Base-by-base conservation (phyloP, 2,329 filamentous ascomycete species). In the Didymella pomorum region DNA sequence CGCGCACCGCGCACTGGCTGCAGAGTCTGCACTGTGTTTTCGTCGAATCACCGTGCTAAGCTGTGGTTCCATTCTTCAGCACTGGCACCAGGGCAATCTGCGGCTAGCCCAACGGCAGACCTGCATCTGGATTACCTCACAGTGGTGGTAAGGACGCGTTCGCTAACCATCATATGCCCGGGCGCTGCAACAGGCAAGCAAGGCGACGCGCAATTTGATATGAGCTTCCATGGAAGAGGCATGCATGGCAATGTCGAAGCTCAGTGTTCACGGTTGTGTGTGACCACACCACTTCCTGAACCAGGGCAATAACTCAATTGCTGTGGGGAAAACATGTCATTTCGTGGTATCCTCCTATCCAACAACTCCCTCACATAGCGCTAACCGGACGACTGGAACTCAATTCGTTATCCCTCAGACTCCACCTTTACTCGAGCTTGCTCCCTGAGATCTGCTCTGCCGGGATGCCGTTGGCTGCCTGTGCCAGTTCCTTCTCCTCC, bases 391-490 rank as follows among this genome's bases (percentile, higher is more conserved):
- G 25, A 53, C 41, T 41, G 51, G 56, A 46, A 46, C 39, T 42
- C 12, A 31, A 39, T 33, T 25, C 33, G 23, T 43, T 26, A 44
- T 33, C 49, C 41, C 44, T 52, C 48, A 49, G 29, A 54, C 50
- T 54, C 45, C 21, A 54, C 51, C 39, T 42, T 46, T 45, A 41
- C 16, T 54, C 14, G 20, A 46, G 26, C 16, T 44, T 44, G 16
- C 52, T 55, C 47, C 57, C 51, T 54, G 45, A 58, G 56, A 18
- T 47, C 42, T 55, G n/a, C 50, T 66, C 60, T 52, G 49, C 59
- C 16, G 76, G 75, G 45, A 78, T 74, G 25, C 78, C 79, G 46
- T 66, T 69, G 56, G 78, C 79, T 69, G 76, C 69, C 42, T 60
- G 48, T 29, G 57, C 57, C 52, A 56, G 37, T 3, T 49, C 41